A percentile compares a stretch with the other conserved stretches of the same genome.
Conservation (phyloP, 345 rosid species). For the Excoecaria agallocha region DNA sequence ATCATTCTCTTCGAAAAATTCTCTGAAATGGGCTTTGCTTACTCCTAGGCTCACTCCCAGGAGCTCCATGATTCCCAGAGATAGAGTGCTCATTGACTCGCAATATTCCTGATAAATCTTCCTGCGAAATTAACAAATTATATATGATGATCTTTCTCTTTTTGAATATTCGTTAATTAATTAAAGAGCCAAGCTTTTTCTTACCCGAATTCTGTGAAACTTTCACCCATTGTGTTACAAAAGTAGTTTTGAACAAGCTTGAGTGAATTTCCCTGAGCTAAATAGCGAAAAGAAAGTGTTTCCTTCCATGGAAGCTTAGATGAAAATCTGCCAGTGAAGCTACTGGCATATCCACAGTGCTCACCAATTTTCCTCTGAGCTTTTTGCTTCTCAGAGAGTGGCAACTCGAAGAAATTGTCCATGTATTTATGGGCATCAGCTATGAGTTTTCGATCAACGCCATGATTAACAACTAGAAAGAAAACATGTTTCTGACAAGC, state of each 20-base stretch:
- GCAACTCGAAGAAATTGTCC: slow-evolving; percentile 74
- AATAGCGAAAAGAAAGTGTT: slow-evolving; percentile 73
- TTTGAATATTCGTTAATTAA: too few relatives aligned
- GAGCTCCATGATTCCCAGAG: slow-evolving; percentile 89
- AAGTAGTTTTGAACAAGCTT: slow-evolving; percentile 58
- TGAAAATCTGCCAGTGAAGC: slow-evolving; percentile 91
- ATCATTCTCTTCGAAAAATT: slow-evolving; percentile 74
- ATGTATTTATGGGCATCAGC: slow-evolving; percentile 58
- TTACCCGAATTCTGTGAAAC: slow-evolving; percentile 68
- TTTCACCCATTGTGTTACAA: slow-evolving; percentile 58
- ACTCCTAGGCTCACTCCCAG: slow-evolving; percentile 75
- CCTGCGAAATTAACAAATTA: slow-evolving; percentile 33
- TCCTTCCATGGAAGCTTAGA: slow-evolving; percentile 97
- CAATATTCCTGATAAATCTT: slow-evolving; percentile 76
- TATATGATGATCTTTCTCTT: neutral
- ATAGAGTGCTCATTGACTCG: slow-evolving; percentile 78
- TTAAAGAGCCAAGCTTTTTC: neutral
- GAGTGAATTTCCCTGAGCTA: slow-evolving; percentile 40
- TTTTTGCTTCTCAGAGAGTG: slow-evolving; percentile 63
- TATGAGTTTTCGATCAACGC: slow-evolving; percentile 60
- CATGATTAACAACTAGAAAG: slow-evolving; percentile 86
- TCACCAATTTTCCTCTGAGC: slow-evolving; percentile 82
- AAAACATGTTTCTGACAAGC: slow-evolving; percentile 85
- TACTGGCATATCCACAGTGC: slow-evolving; percentile 90
- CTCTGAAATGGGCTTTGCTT: slow-evolving; percentile 50